Evolutionary conservation across 1,284 basidiomycete species (phyloP).

Genomic region (Apiotrichum veenhuisii): DNA sequence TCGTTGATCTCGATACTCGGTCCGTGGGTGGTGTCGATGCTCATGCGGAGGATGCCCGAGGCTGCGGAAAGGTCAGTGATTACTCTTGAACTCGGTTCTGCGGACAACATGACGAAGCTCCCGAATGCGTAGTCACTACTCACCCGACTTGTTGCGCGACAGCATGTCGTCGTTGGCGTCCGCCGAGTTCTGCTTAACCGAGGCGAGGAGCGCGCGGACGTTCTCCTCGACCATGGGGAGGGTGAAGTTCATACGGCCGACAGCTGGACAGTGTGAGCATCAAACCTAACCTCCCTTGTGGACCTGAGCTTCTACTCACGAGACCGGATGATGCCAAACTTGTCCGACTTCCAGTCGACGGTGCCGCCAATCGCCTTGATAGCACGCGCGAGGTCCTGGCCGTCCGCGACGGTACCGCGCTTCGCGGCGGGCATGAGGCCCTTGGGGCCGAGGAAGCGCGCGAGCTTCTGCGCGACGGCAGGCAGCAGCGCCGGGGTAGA

Average conservation of each 20-base stretch:
- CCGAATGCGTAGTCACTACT: too few relatives aligned
- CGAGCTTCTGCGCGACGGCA: slow-evolving; percentile 73
- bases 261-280: slow-evolving; percentile 5
- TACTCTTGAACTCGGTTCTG: too few relatives aligned
- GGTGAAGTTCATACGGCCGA: slow-evolving; percentile 66
- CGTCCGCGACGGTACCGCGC: slow-evolving; percentile 88
- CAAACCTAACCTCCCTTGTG: not conserved
- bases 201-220: slow-evolving; percentile 68
- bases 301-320: slow-evolving; percentile 53
- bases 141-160: slow-evolving; percentile 26
- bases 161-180: slow-evolving; percentile 15
- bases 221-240: slow-evolving; percentile 73
- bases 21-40: slow-evolving; percentile 79
- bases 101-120: too few relatives aligned
- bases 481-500: slow-evolving; percentile 76
- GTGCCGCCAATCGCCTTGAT: slow-evolving; percentile 75
- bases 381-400: slow-evolving; percentile 64
- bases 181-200: slow-evolving; percentile 54
- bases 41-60: slow-evolving; percentile 66
- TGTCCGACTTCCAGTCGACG: slow-evolving; percentile 90
- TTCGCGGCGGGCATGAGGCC: slow-evolving; percentile 94
- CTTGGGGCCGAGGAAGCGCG: slow-evolving; percentile 84
- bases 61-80: slow-evolving; percentile 52
- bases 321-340: slow-evolving; percentile 65
- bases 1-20: slow-evolving; percentile 63